phyloP scores from a whole-genome alignment of 2,329 filamentous ascomycete genomes.

The Hysterium pulicare region DNA sequence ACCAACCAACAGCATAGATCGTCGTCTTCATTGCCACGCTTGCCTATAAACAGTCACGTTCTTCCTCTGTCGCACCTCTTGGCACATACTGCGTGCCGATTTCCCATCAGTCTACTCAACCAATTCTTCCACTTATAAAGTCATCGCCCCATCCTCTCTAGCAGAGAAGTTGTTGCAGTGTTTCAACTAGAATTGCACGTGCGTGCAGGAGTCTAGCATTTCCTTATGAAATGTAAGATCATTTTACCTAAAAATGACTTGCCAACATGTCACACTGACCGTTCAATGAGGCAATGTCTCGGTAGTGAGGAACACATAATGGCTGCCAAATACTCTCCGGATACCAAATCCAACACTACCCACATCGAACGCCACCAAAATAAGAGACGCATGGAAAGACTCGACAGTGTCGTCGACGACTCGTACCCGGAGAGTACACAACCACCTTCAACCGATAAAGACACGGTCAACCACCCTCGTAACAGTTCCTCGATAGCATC shows the following conservation, averaged over 20 bases:
- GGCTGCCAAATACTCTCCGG: background rate
- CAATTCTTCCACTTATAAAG: too few relatives aligned
- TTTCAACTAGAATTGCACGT: background rate
- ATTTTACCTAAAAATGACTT: background rate
- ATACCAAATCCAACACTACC: slow-evolving; percentile 11
- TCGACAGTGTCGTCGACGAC: slow-evolving; percentile 32
- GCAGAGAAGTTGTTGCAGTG: background rate
- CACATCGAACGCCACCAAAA: slow-evolving; percentile 15
- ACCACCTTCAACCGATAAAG: slow-evolving; percentile 10
- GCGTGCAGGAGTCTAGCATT: background rate
- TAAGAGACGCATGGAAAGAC: slow-evolving; percentile 28
- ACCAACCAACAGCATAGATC: slow-evolving; percentile 22
- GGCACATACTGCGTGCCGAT: slow-evolving; percentile 10
- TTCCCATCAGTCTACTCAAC: slow-evolving; percentile 10
- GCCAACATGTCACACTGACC: background rate
- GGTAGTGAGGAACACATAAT: background rate
- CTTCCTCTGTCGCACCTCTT: slow-evolving; percentile 9
- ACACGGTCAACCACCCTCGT: background rate
- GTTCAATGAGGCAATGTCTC: background rate
- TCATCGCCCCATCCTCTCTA: background rate
- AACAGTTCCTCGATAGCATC: background rate
- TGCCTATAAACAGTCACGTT: slow-evolving; percentile 4
- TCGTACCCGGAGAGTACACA: slow-evolving; percentile 17
- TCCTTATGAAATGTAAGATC: background rate
- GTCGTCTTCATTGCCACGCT: slow-evolving; percentile 16